phyloP scores from a whole-genome alignment of 164 flowering plant genomes.

The Stephania japonica region DNA sequence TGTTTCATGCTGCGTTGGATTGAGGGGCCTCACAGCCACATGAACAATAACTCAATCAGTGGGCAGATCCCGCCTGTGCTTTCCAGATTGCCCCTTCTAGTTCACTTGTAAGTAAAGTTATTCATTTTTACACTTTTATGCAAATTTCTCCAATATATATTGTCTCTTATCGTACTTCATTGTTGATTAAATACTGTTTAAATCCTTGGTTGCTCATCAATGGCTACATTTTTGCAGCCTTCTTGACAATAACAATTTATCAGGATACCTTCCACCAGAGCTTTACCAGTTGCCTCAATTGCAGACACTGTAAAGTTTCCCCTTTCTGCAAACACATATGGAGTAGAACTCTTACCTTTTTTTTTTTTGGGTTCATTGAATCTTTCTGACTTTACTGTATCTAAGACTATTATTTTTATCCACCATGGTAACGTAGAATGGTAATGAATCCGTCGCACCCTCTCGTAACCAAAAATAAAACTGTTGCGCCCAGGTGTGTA shows the following conservation, averaged over 20 bases:
- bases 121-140: background rate
- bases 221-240: conserved; percentile 39
- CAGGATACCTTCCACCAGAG: conserved; percentile 75
- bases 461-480: no score
- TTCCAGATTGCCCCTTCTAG: conserved; percentile 47
- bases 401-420: no score
- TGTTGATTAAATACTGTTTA: background rate
- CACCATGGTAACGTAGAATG: no score
- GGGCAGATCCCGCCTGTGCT: conserved; percentile 82
- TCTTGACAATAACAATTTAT: conserved; percentile 67
- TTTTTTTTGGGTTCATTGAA: no score
- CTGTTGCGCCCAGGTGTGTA: no score
- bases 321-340: background rate
- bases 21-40: conserved; percentile 47
- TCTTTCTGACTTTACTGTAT: background rate
- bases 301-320: conserved; percentile 49
- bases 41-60: conserved; percentile 91
- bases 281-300: conserved; percentile 32
- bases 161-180: background rate
- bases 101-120: conserved; percentile 69
- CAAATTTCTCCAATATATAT: background rate
- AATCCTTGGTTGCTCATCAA: background rate
- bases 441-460: no score
- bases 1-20: background rate
- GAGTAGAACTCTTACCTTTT: background rate